Conservation (phyloP, 2,329 filamentous ascomycete species). For the Paecilomyces dactylethromorphus region DNA sequence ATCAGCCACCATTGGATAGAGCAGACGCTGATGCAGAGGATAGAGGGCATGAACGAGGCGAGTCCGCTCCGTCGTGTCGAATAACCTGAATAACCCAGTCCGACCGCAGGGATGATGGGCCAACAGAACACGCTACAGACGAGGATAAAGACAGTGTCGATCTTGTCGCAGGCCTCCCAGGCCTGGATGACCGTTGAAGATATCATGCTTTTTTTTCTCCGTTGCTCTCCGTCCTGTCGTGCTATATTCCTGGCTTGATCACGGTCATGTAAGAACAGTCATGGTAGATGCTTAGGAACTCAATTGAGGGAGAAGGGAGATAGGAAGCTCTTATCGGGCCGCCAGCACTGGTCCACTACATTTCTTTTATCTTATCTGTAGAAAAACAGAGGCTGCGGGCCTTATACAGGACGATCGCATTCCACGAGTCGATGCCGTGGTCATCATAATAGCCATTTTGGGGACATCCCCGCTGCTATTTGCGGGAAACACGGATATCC, state of each 20-base stretch:
- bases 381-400: not conserved
- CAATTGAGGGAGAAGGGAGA: not conserved
- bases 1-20: conserved; percentile 47
- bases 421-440: not conserved
- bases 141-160: conserved; percentile 47
- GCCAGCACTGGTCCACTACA: not conserved
- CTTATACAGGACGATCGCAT: not conserved
- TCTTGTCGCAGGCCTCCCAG: conserved; percentile 47
- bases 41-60: conserved; percentile 42
- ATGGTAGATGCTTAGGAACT: not conserved
- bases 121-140: conserved; percentile 48
- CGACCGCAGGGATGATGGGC: conserved; percentile 47
- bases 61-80: conserved; percentile 43
- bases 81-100: conserved; percentile 46
- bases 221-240: not conserved
- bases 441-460: not conserved
- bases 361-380: not conserved
- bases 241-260: not conserved
- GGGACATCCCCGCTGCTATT: not conserved
- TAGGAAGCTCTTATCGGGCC: not conserved
- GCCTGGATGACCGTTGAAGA: conserved; percentile 29
- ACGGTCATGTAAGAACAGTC: not conserved
- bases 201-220: not conserved
- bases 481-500: not conserved
- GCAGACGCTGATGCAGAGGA: conserved; percentile 43